A percentile compares a stretch with the other conserved stretches of the same genome.
These are phyloP conservation scores for Eucalyptus pauciflora DNA, from an alignment of 345 rosid species.

Conservation along the genomic window DNA sequence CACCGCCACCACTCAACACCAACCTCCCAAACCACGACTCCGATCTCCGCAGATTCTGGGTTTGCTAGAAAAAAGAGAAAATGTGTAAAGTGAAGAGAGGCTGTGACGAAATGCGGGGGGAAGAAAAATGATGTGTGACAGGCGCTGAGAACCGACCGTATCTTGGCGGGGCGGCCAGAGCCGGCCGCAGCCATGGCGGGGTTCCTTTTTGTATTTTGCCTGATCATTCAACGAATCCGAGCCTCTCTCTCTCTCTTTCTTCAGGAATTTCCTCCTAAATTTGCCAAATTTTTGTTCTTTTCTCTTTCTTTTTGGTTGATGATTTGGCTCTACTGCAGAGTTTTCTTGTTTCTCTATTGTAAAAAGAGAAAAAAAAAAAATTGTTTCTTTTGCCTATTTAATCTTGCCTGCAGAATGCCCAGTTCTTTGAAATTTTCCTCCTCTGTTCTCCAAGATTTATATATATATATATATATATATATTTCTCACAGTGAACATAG, in stretches of 20 bases:
- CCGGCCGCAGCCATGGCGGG: neutral
- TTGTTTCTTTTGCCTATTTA: neutral
- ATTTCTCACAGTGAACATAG: too few relatives aligned
- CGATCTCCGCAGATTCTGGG: neutral
- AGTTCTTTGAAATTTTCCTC: neutral
- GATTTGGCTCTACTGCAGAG: neutral
- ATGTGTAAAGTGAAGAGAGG: neutral
- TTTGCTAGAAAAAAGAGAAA: neutral
- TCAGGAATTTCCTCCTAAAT: neutral
- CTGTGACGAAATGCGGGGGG: neutral
- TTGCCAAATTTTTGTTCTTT: neutral
- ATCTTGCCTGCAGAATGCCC: neutral
- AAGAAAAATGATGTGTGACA: neutral
- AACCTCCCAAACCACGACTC: neutral
- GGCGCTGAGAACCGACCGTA: neutral
- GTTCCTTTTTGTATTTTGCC: neutral
- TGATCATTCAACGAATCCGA: neutral
- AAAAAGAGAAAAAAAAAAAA: neutral
- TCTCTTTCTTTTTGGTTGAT: neutral
- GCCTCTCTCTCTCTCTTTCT: neutral
- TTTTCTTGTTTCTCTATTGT: neutral
- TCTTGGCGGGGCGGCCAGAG: neutral
- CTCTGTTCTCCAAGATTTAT: neutral
- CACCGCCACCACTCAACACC: neutral
- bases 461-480: too few relatives aligned